Conservation (phyloP, 192 early-diverging fungal genomes). For the Spizellomyces sp. region DNA sequence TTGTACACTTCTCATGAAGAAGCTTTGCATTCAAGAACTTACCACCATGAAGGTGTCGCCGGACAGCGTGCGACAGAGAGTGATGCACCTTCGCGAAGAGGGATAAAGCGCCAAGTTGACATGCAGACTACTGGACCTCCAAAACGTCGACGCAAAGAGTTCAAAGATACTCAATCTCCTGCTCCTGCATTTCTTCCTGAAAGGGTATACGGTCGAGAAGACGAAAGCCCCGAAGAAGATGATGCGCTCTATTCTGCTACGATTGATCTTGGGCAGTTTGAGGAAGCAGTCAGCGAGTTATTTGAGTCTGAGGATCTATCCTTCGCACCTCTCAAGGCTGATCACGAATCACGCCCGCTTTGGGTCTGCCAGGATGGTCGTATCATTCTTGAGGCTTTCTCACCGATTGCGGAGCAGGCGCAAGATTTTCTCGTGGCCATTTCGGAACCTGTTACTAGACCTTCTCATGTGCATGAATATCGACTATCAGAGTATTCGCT, state of each 20-base stretch:
- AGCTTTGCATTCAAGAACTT: no score
- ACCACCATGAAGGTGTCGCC: no score
- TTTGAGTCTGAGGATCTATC: slow-evolving; percentile 13
- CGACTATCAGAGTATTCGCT: slow-evolving; percentile 92
- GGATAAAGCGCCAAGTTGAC: no score
- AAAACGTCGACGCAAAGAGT: no score
- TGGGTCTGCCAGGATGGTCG: slow-evolving; percentile 81
- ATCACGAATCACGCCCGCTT: slow-evolving; percentile 87
- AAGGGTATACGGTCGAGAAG: background rate
- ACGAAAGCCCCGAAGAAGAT: background rate
- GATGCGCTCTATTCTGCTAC: background rate
- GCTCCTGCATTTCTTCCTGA: no score
- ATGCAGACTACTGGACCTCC: no score
- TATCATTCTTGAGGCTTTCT: slow-evolving; percentile 96
- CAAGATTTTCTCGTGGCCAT: slow-evolving; percentile 91
- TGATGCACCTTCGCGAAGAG: no score
- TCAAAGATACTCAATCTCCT: no score
- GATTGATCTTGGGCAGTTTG: slow-evolving; percentile 7
- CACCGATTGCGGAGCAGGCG: slow-evolving; percentile 92
- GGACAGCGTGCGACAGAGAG: no score
- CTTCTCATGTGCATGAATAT: slow-evolving; percentile 79
- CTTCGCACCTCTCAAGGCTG: slow-evolving; percentile 66
- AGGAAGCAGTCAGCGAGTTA: background rate
- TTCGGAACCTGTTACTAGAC: slow-evolving; percentile 82
- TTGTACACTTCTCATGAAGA: no score